A percentile compares a stretch with the other conserved stretches of the same genome.
phyloP scores from a whole-genome alignment of 768 basidiomycete genomes.

The Lactarius hengduanensis region DNA sequence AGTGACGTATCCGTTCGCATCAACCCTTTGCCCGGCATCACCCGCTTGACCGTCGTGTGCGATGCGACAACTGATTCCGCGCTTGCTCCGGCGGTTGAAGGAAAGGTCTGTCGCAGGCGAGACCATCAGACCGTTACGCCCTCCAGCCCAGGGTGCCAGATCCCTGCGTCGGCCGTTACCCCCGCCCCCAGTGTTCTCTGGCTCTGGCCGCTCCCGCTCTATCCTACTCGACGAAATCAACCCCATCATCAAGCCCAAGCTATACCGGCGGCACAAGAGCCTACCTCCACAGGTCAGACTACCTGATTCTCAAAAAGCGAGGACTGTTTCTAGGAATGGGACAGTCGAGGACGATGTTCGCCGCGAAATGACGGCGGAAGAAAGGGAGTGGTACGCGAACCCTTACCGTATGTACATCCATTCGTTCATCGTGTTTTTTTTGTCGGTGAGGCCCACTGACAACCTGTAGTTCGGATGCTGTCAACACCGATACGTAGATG shows the following conservation, averaged over 20 bases:
- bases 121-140: slow-evolving; percentile 18
- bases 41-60: background rate
- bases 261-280: slow-evolving; percentile 56
- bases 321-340: slow-evolving; percentile 22
- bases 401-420: slow-evolving; percentile 59
- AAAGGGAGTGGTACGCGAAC: slow-evolving; percentile 67
- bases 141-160: slow-evolving; percentile 14
- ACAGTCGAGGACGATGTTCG: slow-evolving; percentile 31
- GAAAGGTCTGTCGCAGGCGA: slow-evolving; percentile 30
- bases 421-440: background rate
- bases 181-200: slow-evolving; percentile 40
- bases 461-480: slow-evolving; percentile 63
- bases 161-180: slow-evolving; percentile 17
- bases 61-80: slow-evolving; percentile 74
- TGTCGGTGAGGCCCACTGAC: background rate
- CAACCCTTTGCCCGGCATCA: background rate
- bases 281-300: slow-evolving; percentile 49
- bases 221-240: slow-evolving; percentile 59
- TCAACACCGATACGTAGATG: slow-evolving; percentile 62
- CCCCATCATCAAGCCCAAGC: slow-evolving; percentile 50
- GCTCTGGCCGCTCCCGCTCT: slow-evolving; percentile 51
- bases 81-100: slow-evolving; percentile 49
- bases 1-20: background rate
- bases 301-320: slow-evolving; percentile 32
- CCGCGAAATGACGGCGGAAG: slow-evolving; percentile 60